These are phyloP conservation scores for Pestalotiopsis sp. DNA, from an alignment of 2,329 filamentous ascomycete species.

Conservation along the genomic window DNA sequence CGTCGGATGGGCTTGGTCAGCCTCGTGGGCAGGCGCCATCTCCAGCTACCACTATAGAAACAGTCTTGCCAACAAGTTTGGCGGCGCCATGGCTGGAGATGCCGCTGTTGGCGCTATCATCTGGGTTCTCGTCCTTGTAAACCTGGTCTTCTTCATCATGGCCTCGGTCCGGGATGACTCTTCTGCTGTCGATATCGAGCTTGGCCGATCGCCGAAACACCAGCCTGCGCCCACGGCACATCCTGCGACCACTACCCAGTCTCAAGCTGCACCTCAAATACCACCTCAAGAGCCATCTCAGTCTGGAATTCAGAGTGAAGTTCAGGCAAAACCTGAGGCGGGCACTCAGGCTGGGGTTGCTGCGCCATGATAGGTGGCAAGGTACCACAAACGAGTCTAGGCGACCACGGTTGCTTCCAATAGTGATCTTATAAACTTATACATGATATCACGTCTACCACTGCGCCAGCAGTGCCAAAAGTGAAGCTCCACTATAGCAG, in stretches of 20 bases:
- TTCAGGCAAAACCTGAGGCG: neutral
- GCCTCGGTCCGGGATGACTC: conserved; percentile 30
- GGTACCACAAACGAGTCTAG: too few relatives aligned
- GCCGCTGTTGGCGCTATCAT: conserved; percentile 43
- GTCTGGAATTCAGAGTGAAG: too few relatives aligned
- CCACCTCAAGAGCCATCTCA: neutral
- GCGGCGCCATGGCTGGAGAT: conserved; percentile 39
- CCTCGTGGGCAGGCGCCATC: conserved; percentile 34
- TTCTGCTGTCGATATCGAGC: conserved; percentile 28
- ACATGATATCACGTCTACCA: too few relatives aligned
- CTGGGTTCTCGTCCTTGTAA: conserved; percentile 42
- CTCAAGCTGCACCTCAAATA: neutral
- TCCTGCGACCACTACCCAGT: neutral
- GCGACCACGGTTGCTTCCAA: too few relatives aligned
- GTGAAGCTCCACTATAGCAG: too few relatives aligned
- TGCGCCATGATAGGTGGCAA: too few relatives aligned
- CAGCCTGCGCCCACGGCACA: neutral
- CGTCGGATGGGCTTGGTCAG: conserved; percentile 43
- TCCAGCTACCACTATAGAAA: conserved; percentile 24
- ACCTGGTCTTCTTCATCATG: conserved; percentile 41
- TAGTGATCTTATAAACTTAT: too few relatives aligned
- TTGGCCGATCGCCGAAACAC: conserved; percentile 22
- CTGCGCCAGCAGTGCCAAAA: too few relatives aligned
- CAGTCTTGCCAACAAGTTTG: conserved; percentile 25
- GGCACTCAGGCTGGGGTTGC: neutral